These are phyloP conservation scores for Mentha longifolia DNA, from an alignment of 257 asterid species.

Conservation along the genomic window DNA sequence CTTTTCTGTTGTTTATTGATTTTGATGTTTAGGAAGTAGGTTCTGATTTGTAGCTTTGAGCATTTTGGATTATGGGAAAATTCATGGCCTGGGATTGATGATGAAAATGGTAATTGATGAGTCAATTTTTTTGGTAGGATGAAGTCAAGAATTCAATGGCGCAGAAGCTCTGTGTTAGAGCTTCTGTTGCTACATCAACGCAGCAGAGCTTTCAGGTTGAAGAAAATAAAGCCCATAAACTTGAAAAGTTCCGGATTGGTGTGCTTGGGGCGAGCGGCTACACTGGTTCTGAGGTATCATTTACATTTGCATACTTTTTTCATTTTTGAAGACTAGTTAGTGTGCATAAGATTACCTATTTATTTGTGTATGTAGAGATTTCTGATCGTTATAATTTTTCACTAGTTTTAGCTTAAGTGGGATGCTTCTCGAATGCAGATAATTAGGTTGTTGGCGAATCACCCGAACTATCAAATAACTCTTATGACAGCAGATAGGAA, in stretches of 20 bases:
- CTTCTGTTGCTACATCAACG: constrained; percentile 54
- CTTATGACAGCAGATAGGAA: constrained; percentile 93
- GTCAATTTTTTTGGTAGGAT: constrained; percentile 45
- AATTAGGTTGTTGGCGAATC: constrained; percentile 76
- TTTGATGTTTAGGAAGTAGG: background rate
- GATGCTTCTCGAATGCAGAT: constrained; percentile 52
- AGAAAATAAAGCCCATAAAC: constrained; percentile 46
- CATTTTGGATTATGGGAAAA: constrained; percentile 5
- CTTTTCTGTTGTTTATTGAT: background rate
- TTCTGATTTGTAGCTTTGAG: background rate
- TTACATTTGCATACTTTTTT: background rate
- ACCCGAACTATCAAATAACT: constrained; percentile 70
- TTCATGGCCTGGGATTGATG: background rate
- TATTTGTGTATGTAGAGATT: background rate
- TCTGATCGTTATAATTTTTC: constrained; percentile 7
- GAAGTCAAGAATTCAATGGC: constrained; percentile 37
- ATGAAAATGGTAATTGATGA: background rate
- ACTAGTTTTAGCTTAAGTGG: background rate
- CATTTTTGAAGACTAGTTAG: background rate
- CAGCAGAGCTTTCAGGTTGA: constrained; percentile 42
- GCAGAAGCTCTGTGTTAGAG: constrained; percentile 48
- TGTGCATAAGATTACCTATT: background rate
- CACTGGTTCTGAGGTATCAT: constrained; percentile 80
- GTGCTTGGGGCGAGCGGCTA: constrained; percentile 93
- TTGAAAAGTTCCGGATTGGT: constrained; percentile 62